These are phyloP conservation scores for Aspergillus transmontanensis DNA, from an alignment of 2,329 filamentous ascomycete genomes.

Conservation along the genomic window DNA sequence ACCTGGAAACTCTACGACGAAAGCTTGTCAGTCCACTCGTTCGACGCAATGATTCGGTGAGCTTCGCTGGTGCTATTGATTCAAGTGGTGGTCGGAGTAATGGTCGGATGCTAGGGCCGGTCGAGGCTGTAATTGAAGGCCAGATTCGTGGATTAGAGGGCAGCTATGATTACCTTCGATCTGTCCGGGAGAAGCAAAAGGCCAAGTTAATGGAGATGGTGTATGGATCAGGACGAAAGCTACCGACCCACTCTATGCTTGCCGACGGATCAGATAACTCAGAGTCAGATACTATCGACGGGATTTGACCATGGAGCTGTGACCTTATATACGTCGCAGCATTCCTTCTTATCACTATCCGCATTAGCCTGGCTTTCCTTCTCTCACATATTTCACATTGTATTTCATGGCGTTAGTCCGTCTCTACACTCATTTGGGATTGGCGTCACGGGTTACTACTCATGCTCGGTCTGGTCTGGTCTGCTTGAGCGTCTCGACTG, in stretches of 20 bases:
- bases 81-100: slow-evolving; percentile 25
- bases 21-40: slow-evolving; percentile 86
- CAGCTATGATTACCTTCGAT: slow-evolving; percentile 76
- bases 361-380: neutral
- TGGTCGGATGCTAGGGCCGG: slow-evolving; percentile 63
- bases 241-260: slow-evolving; percentile 29
- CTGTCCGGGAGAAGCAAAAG: slow-evolving; percentile 77
- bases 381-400: slow-evolving; percentile 4
- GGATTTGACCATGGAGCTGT: slow-evolving; percentile 3
- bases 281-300: slow-evolving; percentile 19
- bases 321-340: neutral
- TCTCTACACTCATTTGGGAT: slow-evolving; percentile 2
- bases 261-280: slow-evolving; percentile 23
- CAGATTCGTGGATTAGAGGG: slow-evolving; percentile 82
- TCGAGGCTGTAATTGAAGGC: slow-evolving; percentile 65
- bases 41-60: slow-evolving; percentile 61
- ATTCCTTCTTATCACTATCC: neutral
- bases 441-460: slow-evolving; percentile 4
- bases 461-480: neutral
- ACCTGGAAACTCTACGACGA: slow-evolving; percentile 78
- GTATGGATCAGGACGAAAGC: slow-evolving; percentile 57
- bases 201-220: slow-evolving; percentile 79
- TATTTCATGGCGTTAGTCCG: slow-evolving; percentile 9
- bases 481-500: neutral
- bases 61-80: slow-evolving; percentile 35